Percentiles rank a stretch among this genome's conserved stretches.
Evolutionary conservation across 768 basidiomycete species (phyloP).

Genomic region (Suillus brevipes): DNA sequence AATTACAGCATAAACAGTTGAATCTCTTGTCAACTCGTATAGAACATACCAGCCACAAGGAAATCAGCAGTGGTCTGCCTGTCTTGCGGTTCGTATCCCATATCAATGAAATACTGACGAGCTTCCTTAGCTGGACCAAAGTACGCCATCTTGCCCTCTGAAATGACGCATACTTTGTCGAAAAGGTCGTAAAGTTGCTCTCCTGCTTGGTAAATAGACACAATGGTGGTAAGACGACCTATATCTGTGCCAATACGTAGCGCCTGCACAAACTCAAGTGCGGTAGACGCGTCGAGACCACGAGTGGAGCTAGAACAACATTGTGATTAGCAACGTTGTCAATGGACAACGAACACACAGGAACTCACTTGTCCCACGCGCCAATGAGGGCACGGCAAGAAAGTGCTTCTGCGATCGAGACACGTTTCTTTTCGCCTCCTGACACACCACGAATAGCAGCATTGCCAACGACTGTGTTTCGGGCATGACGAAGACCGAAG

Average conservation of each 20-base stretch:
- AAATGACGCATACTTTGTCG: slow-evolving; percentile 68
- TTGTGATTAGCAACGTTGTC: neutral
- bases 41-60: slow-evolving; percentile 51
- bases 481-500: slow-evolving; percentile 75
- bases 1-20: slow-evolving; percentile 16
- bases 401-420: slow-evolving; percentile 85
- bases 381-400: slow-evolving; percentile 77
- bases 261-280: slow-evolving; percentile 71
- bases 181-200: slow-evolving; percentile 66
- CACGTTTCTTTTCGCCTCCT: slow-evolving; percentile 82
- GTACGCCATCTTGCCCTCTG: slow-evolving; percentile 60
- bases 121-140: slow-evolving; percentile 57
- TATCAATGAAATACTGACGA: slow-evolving; percentile 55
- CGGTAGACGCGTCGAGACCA: slow-evolving; percentile 68
- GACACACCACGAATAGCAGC: slow-evolving; percentile 72
- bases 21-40: neutral
- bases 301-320: slow-evolving; percentile 48
- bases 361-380: slow-evolving; percentile 66
- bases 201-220: slow-evolving; percentile 85
- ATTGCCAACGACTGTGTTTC: slow-evolving; percentile 78
- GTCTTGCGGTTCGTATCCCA: slow-evolving; percentile 73
- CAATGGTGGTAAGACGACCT: slow-evolving; percentile 56
- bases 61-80: slow-evolving; percentile 88
- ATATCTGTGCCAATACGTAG: slow-evolving; percentile 68
- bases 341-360: neutral